Percentiles rank a stretch among this genome's conserved stretches.
phyloP scores from a whole-genome alignment of 345 rosid species.

The Citrus mangshanensis region DNA sequence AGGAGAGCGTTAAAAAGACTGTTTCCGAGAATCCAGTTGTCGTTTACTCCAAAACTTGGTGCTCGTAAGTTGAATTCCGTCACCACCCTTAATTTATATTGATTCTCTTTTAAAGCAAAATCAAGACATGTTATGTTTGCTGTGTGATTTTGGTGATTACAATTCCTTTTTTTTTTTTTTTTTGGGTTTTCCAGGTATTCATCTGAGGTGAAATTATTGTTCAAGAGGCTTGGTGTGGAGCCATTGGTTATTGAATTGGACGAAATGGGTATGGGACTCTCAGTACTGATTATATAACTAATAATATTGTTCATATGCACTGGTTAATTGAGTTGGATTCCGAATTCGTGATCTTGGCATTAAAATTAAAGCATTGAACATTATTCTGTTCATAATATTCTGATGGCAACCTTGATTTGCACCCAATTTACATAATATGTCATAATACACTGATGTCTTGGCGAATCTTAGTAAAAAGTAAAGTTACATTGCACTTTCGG shows the following conservation, averaged over 20 bases:
- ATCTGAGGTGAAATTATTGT: constrained; percentile 84
- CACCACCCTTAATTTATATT: neutral
- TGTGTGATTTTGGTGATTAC: neutral
- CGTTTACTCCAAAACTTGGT: constrained; percentile 93
- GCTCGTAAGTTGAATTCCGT: constrained; percentile 66
- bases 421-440: neutral
- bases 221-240: constrained; percentile 68
- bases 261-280: constrained; percentile 60
- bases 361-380: neutral
- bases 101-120: neutral
- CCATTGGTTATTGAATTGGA: constrained; percentile 89
- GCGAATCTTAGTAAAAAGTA: neutral
- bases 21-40: constrained; percentile 74
- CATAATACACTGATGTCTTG: neutral
- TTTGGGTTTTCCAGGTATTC: constrained; percentile 55
- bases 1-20: constrained; percentile 67
- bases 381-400: neutral
- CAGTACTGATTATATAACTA: neutral
- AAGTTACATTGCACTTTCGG: neutral
- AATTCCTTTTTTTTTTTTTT: neutral
- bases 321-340: neutral
- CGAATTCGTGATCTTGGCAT: neutral
- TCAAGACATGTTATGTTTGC: neutral
- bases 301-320: neutral
- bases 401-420: neutral